Conservation (phyloP, 345 rosid species). For the Limnanthes douglasii region DNA sequence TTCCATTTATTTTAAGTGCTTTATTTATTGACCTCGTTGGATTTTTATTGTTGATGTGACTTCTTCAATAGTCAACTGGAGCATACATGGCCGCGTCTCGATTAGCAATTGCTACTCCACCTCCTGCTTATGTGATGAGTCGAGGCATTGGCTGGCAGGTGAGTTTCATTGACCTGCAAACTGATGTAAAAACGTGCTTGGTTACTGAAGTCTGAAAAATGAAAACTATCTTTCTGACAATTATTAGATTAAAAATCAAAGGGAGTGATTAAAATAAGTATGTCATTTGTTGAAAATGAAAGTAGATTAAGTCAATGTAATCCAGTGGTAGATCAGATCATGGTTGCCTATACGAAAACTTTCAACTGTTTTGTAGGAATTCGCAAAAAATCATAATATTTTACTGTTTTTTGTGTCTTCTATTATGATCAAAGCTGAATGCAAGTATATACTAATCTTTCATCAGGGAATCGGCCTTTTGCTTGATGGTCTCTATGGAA, state of each 20-base stretch:
- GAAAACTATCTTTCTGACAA: too few relatives aligned
- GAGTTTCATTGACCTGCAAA: conserved; percentile 3
- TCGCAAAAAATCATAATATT: too few relatives aligned
- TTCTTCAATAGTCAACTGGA: conserved; percentile 96
- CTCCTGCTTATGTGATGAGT: conserved; percentile 93
- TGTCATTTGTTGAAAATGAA: too few relatives aligned
- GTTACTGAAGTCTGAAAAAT: too few relatives aligned
- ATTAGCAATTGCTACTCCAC: conserved; percentile 94
- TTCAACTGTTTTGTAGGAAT: too few relatives aligned
- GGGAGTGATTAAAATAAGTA: too few relatives aligned
- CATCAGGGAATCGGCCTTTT: conserved; percentile 81
- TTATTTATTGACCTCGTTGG: too few relatives aligned
- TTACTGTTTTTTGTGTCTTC: conserved; percentile 1
- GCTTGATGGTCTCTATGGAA: conserved; percentile 91
- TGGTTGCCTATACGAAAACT: too few relatives aligned
- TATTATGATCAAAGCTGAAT: neutral
- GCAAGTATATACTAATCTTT: neutral
- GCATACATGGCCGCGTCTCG: conserved; percentile 96
- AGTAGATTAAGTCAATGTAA: too few relatives aligned
- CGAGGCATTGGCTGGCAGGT: conserved; percentile 99
- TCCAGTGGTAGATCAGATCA: too few relatives aligned
- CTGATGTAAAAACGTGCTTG: neutral
- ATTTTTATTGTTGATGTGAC: conserved; percentile 6
- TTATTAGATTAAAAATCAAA: too few relatives aligned
- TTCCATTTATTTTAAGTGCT: too few relatives aligned